Base-by-base conservation (phyloP, 1,284 basidiomycete species). In the Bondarzewia mesenterica region DNA sequence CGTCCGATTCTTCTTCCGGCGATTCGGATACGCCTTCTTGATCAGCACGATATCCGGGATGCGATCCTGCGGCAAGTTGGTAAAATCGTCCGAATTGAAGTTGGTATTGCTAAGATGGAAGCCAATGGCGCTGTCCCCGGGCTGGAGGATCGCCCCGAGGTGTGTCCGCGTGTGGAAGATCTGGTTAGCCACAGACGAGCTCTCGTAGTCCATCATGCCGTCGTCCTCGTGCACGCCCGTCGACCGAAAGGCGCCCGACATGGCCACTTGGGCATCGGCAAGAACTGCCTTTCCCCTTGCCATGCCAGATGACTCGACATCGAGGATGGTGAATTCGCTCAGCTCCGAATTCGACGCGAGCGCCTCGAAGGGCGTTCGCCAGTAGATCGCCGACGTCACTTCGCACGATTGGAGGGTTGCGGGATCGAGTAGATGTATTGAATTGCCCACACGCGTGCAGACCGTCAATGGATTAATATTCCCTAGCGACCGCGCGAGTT, bases 101-200 rank as follows among this genome's bases (percentile, higher is more conserved):
- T 99, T 99, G 52, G 89, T 73, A 53, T 87, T 80, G 16, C 84
- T 84, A 50, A 99, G 77, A 67, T 91, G 82, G 73, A 93, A 99
- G 4, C 95, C 95, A 51, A 97, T 71, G 20, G 81, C 93, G 1
- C 91, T 85, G 66, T 99, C 96, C 18, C 95, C 96, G 0, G 95
- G 93, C 63, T 98, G 93, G 20, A 99, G 75, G 58, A 99, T 92
- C 14, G 80, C 86, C 44, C 96, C 96, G 38, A 99, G 82, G 60
- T 99, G 95, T 14, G 95, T 98, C 35, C 94, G 88, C 12, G 94
- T 95, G 69, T 98, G 93, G 71, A 84, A 93, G 57, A 97, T 96
- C 55, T 89, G 88, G 58, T 72, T 93, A 65, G 66, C 72, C 55
- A 61, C 64, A 56, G 54, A 78, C 46, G 63, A 69, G 47, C 66